Conservation (phyloP, 2,329 filamentous ascomycete genomes). For the Cytospora paraplurivora region DNA sequence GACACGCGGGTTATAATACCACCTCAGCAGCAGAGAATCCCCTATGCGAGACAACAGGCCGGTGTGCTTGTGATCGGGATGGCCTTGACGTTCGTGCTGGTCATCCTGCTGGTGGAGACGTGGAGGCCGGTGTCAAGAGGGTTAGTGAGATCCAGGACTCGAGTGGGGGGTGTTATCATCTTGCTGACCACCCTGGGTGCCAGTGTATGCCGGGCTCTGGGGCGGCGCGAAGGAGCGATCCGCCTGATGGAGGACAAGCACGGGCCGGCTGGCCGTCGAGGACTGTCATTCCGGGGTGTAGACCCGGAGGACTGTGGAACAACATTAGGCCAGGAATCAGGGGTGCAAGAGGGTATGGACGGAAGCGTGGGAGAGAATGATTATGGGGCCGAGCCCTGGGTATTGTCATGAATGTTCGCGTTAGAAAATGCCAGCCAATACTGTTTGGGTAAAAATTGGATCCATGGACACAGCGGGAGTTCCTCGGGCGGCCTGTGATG, state of each 20-base stretch:
- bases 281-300: constrained; percentile 27
- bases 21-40: not conserved
- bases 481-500: not conserved
- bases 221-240: constrained; percentile 29
- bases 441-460: not conserved
- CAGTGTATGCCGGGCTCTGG: constrained; percentile 28
- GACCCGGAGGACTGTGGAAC: constrained; percentile 7
- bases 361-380: constrained; percentile 33
- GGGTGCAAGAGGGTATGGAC: constrained; percentile 31
- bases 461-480: constrained; percentile 17
- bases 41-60: constrained; percentile 30
- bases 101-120: constrained; percentile 37
- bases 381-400: constrained; percentile 15
- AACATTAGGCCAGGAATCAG: constrained; percentile 7
- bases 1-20: not conserved
- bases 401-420: constrained; percentile 6
- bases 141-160: constrained; percentile 29
- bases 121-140: constrained; percentile 30
- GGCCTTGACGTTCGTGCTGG: constrained; percentile 36
- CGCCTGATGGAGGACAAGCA: constrained; percentile 25
- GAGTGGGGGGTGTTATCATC: not conserved
- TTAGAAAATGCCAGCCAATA: not conserved
- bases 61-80: constrained; percentile 38
- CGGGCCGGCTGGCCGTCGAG: constrained; percentile 1
- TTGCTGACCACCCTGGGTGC: constrained; percentile 8